Base-by-base conservation (phyloP, 495 filamentous ascomycete species). In the Neurospora pannonica region DNA sequence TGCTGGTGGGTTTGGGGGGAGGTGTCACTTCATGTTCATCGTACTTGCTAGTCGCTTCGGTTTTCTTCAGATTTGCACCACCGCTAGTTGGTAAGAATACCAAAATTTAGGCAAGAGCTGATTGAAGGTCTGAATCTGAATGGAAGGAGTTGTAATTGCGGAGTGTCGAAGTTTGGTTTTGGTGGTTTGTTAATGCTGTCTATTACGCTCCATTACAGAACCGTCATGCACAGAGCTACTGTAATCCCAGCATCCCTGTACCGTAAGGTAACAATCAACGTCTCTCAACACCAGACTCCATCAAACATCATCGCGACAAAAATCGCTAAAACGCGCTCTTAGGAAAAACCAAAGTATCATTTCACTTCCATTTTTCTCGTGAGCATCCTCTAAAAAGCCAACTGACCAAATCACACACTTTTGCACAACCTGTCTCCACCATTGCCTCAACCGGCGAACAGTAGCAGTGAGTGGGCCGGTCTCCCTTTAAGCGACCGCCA, bases 201-300 rank as follows among this genome's bases (percentile, higher is more conserved):
- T 3, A 31, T 62, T 62, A 31, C 54, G 13, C 2, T 21, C 17
- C 0, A 1, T 62, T 62, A 62, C 54, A 10, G 1, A 24, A 43
- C 3, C 2, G 0, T 1, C 1, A 24, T 21, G 43, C 43, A 11
- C 9, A 0, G 0, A 21, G 4, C 9, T 17, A 1, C 0, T 24
- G 6, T 21, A 54, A 54, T 11, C 10, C 4, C 5, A 54, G 24
- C 10, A 54, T 54, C 0, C 4, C 46, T 24, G 46, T 54, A 10
- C 42, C 19, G 42, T 46, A 9, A 21, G 7, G 19, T 21, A 46
- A 46, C 17, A 0, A 0, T 7, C 19, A 46, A n/a, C 42, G 8
- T 46, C 39, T 17, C 39, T 43, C 17, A 46, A 21, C 42, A 46
- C 42, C 42, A n/a, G 42, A n/a, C 5, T 46, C 2, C 39, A 17